phyloP scores from a whole-genome alignment of 2,329 filamentous ascomycete genomes.

The Alternaria dauci region DNA sequence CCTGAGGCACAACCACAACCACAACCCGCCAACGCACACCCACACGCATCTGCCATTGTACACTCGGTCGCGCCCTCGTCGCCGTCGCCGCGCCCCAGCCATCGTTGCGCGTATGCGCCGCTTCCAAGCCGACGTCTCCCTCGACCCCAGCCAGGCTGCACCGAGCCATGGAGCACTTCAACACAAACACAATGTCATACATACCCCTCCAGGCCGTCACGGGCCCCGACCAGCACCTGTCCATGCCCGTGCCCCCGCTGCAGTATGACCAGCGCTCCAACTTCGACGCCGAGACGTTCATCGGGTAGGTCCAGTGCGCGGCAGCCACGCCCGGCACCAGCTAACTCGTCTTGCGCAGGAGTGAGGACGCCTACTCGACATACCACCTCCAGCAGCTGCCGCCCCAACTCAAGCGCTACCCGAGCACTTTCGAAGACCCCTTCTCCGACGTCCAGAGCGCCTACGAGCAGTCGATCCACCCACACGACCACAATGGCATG shows the following conservation, averaged over 20 bases:
- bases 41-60: conserved; percentile 7
- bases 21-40: conserved; percentile 14
- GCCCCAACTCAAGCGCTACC: conserved; percentile 59
- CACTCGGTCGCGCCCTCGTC: conserved; percentile 10
- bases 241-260: conserved; percentile 57
- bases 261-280: conserved; percentile 66
- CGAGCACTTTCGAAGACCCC: conserved; percentile 59
- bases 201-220: conserved; percentile 64
- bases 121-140: conserved; percentile 21
- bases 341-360: conserved; percentile 51
- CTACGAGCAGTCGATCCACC: conserved; percentile 56
- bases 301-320: conserved; percentile 58
- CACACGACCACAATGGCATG: conserved; percentile 55
- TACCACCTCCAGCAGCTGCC: conserved; percentile 54
- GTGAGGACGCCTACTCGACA: conserved; percentile 60
- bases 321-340: conserved; percentile 16
- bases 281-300: conserved; percentile 68
- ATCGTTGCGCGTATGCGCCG: conserved; percentile 44
- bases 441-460: conserved; percentile 61
- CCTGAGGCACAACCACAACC: background rate
- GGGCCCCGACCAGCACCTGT: conserved; percentile 49
- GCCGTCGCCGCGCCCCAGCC: conserved; percentile 9
- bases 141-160: conserved; percentile 32
- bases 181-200: conserved; percentile 69
- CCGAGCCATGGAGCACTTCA: conserved; percentile 63